phyloP scores from a whole-genome alignment of 73 alveolate species.

The Effrenium voratum region DNA sequence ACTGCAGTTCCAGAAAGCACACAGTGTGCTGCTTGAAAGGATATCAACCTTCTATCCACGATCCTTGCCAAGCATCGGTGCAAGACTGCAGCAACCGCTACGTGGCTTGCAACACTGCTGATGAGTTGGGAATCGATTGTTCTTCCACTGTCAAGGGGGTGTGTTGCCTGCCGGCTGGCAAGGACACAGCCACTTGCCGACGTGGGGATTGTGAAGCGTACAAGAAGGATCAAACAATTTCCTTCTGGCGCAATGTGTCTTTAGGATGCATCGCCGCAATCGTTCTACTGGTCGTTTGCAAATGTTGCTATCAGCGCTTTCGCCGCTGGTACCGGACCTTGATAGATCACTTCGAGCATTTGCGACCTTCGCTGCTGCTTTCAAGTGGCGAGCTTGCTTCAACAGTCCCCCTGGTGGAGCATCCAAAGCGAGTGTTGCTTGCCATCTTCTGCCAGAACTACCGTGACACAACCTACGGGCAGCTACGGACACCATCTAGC shows the following conservation, averaged over 20 bases:
- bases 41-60: not conserved
- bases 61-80: constrained; percentile 27
- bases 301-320: not conserved
- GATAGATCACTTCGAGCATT: not conserved
- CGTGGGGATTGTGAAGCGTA: constrained; percentile 3
- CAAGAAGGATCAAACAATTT: not conserved
- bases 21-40: constrained; percentile 32
- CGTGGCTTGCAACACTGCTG: constrained; percentile 18
- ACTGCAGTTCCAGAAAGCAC: not conserved
- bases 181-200: constrained; percentile 34
- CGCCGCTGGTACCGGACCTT: not conserved
- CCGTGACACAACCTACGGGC: not conserved
- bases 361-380: not conserved
- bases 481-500: not conserved
- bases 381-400: not conserved
- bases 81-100: constrained; percentile 15
- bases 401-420: constrained; percentile 13
- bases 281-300: not conserved
- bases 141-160: not conserved
- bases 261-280: not conserved
- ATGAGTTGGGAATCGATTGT: constrained; percentile 25
- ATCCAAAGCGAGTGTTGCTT: constrained; percentile 32
- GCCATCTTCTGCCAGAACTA: constrained; percentile 17
- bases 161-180: constrained; percentile 37
- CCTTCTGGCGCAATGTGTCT: not conserved